Evolutionary conservation across 2,329 filamentous ascomycete species (phyloP).

Genomic region (Lasiodiplodia gonubiensis): DNA sequence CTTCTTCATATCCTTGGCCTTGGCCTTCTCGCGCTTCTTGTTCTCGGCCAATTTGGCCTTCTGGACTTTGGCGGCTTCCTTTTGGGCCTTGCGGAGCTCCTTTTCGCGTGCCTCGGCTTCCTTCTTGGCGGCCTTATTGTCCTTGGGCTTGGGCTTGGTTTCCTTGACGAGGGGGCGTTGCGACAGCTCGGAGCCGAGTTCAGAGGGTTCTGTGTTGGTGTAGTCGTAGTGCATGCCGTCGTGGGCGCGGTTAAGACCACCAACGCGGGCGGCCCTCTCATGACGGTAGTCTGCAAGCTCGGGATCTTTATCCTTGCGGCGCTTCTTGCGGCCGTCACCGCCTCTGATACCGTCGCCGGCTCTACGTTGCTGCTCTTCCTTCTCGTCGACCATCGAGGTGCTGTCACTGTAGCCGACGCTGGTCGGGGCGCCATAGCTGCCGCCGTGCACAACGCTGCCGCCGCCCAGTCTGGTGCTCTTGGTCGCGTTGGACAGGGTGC

Average conservation of each 20-base stretch:
- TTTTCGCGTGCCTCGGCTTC: slow-evolving; percentile 53
- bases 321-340: slow-evolving; percentile 57
- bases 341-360: slow-evolving; percentile 50
- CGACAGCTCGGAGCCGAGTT: slow-evolving; percentile 57
- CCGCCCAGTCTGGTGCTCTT: slow-evolving; percentile 84
- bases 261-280: slow-evolving; percentile 84
- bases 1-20: slow-evolving; percentile 49
- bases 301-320: slow-evolving; percentile 57
- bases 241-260: slow-evolving; percentile 81
- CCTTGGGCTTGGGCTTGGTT: slow-evolving; percentile 43
- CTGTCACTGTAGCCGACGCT: slow-evolving; percentile 53
- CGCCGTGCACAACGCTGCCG: slow-evolving; percentile 76
- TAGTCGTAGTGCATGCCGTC: slow-evolving; percentile 84
- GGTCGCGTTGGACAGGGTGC: slow-evolving; percentile 81
- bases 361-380: slow-evolving; percentile 48
- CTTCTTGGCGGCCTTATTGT: slow-evolving; percentile 36
- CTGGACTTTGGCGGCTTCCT: slow-evolving; percentile 38
- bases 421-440: slow-evolving; percentile 47
- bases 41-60: slow-evolving; percentile 38
- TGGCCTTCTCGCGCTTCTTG: slow-evolving; percentile 50
- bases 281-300: slow-evolving; percentile 84
- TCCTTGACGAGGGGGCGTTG: slow-evolving; percentile 52
- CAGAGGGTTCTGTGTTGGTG: slow-evolving; percentile 68
- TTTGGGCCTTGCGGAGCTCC: slow-evolving; percentile 41
- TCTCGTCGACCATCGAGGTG: slow-evolving; percentile 51